Percentiles rank a stretch among this genome's conserved stretches.
Conservation (phyloP, 2,329 filamentous ascomycete species). For the Didymella pinodella region DNA sequence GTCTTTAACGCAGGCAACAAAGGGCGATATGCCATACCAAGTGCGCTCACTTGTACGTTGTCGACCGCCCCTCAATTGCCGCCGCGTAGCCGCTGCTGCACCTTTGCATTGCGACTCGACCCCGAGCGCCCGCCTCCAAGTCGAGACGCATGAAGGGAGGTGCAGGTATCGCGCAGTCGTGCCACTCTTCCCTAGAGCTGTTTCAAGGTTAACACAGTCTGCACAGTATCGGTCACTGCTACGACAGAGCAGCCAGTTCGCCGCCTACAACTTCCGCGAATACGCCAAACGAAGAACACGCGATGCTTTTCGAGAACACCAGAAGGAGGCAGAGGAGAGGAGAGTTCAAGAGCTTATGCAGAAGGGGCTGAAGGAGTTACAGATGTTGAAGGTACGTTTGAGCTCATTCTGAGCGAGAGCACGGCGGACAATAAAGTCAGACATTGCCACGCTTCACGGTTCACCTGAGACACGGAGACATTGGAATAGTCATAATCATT, state of each 20-base stretch:
- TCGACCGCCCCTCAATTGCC: constrained; percentile 4
- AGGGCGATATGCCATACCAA: constrained; percentile 51
- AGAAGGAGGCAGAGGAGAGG: constrained; percentile 74
- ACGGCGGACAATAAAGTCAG: not conserved
- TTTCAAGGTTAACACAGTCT: constrained; percentile 7
- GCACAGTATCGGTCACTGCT: constrained; percentile 88
- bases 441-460: not conserved
- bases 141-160: not conserved
- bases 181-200: too few relatives aligned
- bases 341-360: constrained; percentile 88
- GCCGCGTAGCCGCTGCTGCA: constrained; percentile 8
- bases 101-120: constrained; percentile 12
- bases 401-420: not conserved
- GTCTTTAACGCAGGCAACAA: constrained; percentile 47
- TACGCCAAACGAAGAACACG: constrained; percentile 90
- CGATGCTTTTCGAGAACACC: constrained; percentile 88
- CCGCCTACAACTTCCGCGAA: constrained; percentile 96
- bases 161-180: not conserved
- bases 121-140: not conserved
- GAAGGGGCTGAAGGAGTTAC: constrained; percentile 84
- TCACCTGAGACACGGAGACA: not conserved
- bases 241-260: constrained; percentile 84
- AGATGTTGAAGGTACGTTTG: constrained; percentile 84
- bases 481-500: too few relatives aligned
- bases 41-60: constrained; percentile 51